phyloP scores from a whole-genome alignment of 1,284 basidiomycete genomes.

The Fomitiporia mediterranea region DNA sequence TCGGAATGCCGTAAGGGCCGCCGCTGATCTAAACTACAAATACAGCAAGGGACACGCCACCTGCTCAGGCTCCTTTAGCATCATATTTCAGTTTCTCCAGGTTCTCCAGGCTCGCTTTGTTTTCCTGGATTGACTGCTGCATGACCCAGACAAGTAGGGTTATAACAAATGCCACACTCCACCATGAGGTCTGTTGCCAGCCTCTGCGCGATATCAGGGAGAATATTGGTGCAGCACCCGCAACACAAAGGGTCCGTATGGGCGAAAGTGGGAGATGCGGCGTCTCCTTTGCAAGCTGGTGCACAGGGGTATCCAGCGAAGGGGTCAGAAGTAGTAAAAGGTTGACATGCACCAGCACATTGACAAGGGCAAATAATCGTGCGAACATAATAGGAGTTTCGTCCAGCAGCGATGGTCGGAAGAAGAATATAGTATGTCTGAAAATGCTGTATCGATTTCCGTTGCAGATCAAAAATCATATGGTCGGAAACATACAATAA shows the following conservation, averaged over 20 bases:
- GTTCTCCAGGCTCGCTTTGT: conserved; percentile 1
- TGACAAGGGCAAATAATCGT: conserved; percentile 8
- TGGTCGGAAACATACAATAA: conserved; percentile 4
- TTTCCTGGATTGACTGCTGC: conserved; percentile 7
- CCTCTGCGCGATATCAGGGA: conserved; percentile 7
- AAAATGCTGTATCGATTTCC: not conserved
- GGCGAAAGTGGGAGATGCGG: not conserved
- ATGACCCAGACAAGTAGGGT: conserved; percentile 1
- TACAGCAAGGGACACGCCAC: not conserved
- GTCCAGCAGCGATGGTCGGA: conserved; percentile 1
- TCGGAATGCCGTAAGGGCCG: too few species aligned
- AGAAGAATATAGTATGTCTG: conserved; percentile 14
- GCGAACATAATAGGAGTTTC: conserved; percentile 10
- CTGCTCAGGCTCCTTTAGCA: conserved; percentile 17
- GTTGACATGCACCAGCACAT: conserved; percentile 8
- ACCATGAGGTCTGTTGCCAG: conserved; percentile 16
- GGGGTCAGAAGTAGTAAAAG: conserved; percentile 4
- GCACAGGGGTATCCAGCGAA: not conserved
- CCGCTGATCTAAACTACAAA: not conserved
- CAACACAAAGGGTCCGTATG: not conserved
- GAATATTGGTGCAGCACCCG: conserved; percentile 1
- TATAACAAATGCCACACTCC: conserved; percentile 9
- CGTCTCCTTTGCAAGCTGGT: not conserved
- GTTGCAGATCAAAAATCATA: too few species aligned
- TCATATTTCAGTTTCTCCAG: conserved; percentile 15